Evolutionary conservation across 805 yeast genomes (phyloP), one percentile per base, ranked within the genome.

Genomic region (Starmerella stigmatis): DNA sequence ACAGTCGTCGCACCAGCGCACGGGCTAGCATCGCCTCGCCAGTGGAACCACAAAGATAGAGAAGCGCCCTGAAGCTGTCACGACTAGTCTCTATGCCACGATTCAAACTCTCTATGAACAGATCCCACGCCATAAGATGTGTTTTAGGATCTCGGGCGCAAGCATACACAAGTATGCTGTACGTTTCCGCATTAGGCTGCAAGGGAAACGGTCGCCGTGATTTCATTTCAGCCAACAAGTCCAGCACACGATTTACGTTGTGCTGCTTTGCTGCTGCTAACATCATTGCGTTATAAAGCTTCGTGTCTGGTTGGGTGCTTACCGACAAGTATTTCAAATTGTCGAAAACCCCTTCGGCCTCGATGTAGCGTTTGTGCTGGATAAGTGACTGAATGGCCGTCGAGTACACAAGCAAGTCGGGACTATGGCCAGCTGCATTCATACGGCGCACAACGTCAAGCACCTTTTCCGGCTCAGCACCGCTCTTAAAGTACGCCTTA

Each of bases 241-340:
- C 89, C 27, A 88, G 60, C 0, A 86, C 94, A 52, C 73, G 78
- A 48, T 86, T 88, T 12, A 83, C 67, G 44, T 83, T 74, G 40
- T 74, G 69, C 44, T 75, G 71, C 50, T 73, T 73, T 3, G 79
- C 74, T 50, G 82, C 77, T 7, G 84, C 67, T 10, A 77, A 70
- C 11, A 89, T 74, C 68, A 86, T 75, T 5, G 81, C 74, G 47
- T 79, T 77, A 61, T 86, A 92, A 1, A 86, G 75, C 15, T 64
- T 62, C 0, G 74, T 57, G 39, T 78, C 81, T 0, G 97, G 96
- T 41, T 75, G 71, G 13, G 86, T 76, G 22, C 68, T 65, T 4
- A 68, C 57, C 1, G 92, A 76, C 53, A 81, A 61, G 60, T 84
- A 89, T 59, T 86, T 89, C 86, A 92, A 78, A 50, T 85, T 76